Base-by-base conservation (phyloP, 2,329 filamentous ascomycete species). In the Aureobasidium sp. region DNA sequence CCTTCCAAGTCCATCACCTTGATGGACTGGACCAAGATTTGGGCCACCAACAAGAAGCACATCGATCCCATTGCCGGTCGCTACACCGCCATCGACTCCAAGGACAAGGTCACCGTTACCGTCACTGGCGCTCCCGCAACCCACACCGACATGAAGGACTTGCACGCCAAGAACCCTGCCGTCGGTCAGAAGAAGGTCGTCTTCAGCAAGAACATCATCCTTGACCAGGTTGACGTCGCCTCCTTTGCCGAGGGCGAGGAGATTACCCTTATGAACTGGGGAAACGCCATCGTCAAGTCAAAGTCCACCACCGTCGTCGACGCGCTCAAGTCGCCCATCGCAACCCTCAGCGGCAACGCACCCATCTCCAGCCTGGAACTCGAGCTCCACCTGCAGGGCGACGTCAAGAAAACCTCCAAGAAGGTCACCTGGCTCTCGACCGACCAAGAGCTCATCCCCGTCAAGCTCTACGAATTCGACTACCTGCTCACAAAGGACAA, bases 261-360 rank as follows among this genome's bases (percentile, higher is more conserved):
- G 70, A 88, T 97, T 63, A 96, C 91, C 0, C 78, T 96, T 37
- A 96, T 96, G 91, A 86, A 86, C 68, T 97, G 91, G 91, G 93
- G 91, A 62, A 94, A 95, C 64, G 88, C 86, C 11, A 80, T 90
- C 60, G 86, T 93, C 21, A 80, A 83, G 53, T 81, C 83, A 56
- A 81, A 88, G 57, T 66, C 63, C 16, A 66, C 81, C 74, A 70
- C 76, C 58, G 62, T 73, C 64, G 32, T 52, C 38, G 48, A 52
- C 38, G 38, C 48, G 3, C 37, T 52, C 27, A 52, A 52, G 14
- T 81, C 71, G 61, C 72, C 73, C 5, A 65, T 75, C 55, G 64
- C 63, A 62, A 52, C 66, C 62, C 72, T 74, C 59, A 70, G 73
- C 25, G 75, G 75, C 49, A 74, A 80, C 47, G 55, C 52, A 10